Base-by-base conservation (phyloP, 371 early-diverging fungal species). In the Sanchytrium tribonematis region DNA sequence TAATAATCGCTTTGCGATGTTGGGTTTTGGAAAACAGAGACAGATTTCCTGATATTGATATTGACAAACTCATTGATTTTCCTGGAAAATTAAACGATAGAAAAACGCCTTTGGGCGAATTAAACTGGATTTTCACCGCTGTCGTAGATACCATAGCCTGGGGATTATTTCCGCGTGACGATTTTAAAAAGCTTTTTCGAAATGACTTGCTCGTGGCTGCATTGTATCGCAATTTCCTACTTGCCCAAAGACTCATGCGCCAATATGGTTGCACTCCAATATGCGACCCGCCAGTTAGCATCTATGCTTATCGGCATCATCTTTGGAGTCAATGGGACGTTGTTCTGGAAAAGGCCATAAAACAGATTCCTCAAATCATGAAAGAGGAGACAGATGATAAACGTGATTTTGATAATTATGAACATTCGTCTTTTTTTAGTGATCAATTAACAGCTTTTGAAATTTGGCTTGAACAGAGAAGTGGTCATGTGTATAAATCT, bases 71-170 rank as follows among this genome's bases (percentile, higher is more conserved):
- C 31, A 79, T 85, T 48, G 83, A 86, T 70, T 81, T 95, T 30
- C 95, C 95, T 0, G 97, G 97, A 27, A 78, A 86, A 17, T 79
- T 91, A 30, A 84, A 83, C 71, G 94, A 94, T 74, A 81, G 97
- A 67, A 82, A 92, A 17, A 92, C 95, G 0, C 93, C 95, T 0
- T 77, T 93, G 5, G 97, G 97, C 69, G 95, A 97, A 74, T 82
- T 97, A 68, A 93, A 92, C 74, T 97, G 97, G 97, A 92, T 97
- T 17, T 93, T 97, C 73, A 94, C 95, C 0, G 89, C 97, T 30
- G 89, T 97, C 30, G 95, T 93, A 0, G 97, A 97, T 77, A 94
- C 96, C 1, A 97, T 97, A 69, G 97, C 97, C n/a, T 97, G 97
- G 97, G 88, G 84, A 72, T 87, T 89, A 17, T 76, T 97, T 30